These are phyloP conservation scores for Glycine latifolia DNA, from an alignment of 306 rosid species.

Conservation along the genomic window DNA sequence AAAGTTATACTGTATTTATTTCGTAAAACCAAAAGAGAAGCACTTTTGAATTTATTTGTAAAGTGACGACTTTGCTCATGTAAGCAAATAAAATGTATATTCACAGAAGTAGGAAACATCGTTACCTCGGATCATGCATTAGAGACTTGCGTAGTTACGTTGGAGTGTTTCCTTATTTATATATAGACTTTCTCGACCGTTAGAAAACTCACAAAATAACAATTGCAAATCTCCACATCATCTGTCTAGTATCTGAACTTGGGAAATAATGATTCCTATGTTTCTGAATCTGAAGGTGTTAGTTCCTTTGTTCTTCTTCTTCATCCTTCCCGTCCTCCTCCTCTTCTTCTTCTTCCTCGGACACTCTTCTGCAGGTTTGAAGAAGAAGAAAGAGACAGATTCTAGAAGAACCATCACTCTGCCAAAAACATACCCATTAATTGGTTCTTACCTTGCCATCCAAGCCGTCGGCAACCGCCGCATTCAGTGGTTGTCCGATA, in stretches of 20 bases:
- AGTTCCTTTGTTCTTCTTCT: neutral
- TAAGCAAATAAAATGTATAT: too few species aligned
- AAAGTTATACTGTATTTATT: too few species aligned
- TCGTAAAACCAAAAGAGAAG: too few species aligned
- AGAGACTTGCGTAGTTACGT: too few species aligned
- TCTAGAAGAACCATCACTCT: conserved; percentile 18
- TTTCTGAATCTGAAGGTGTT: conserved; percentile 23
- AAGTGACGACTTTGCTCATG: too few species aligned
- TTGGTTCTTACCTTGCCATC: conserved; percentile 40
- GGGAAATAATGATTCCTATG: conserved; percentile 1
- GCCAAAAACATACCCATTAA: conserved; percentile 40
- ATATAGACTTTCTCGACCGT: too few species aligned
- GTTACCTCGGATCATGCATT: too few species aligned
- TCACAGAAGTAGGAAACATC: too few species aligned
- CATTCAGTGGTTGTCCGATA: conserved; percentile 65
- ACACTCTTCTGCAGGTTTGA: neutral
- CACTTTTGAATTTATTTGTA: too few species aligned
- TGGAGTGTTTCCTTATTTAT: too few species aligned
- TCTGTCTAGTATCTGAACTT: neutral
- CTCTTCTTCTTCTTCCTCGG: conserved; percentile 1
- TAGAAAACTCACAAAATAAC: too few species aligned
- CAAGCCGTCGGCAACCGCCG: conserved; percentile 47
- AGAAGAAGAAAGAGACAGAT: conserved; percentile 23
- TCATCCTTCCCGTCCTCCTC: conserved; percentile 34
- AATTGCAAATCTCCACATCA: too few species aligned